phyloP scores from a whole-genome alignment of 2,329 filamentous ascomycete species.

The Pyrenochaeta sp. region DNA sequence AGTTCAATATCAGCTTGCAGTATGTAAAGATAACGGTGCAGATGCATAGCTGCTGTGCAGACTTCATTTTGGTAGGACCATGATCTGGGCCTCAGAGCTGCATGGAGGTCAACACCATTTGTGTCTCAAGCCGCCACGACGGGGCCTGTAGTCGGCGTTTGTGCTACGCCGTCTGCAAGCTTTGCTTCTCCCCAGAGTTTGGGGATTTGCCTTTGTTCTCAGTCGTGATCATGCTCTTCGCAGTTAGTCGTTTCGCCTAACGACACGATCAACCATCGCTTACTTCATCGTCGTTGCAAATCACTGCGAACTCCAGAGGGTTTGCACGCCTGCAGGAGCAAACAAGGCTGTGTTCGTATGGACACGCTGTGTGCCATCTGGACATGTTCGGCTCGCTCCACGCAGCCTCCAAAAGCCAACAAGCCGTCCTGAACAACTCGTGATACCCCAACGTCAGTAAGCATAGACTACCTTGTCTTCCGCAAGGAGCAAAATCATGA shows the following conservation, averaged over 20 bases:
- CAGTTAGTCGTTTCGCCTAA: neutral
- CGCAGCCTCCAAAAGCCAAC: neutral
- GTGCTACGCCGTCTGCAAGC: conserved; percentile 15
- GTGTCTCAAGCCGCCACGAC: conserved; percentile 22
- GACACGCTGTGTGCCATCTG: conserved; percentile 9
- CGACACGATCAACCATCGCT: conserved; percentile 14
- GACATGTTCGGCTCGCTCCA: conserved; percentile 18
- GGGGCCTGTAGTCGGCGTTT: conserved; percentile 9
- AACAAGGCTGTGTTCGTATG: conserved; percentile 6
- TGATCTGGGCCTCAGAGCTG: conserved; percentile 16
- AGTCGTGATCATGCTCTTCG: neutral
- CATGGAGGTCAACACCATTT: conserved; percentile 14
- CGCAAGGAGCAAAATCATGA: conserved; percentile 20
- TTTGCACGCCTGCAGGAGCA: conserved; percentile 10
- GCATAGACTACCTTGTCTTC: conserved; percentile 21
- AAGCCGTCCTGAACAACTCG: neutral
- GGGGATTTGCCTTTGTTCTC: conserved; percentile 9
- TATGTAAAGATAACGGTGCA: conserved; percentile 17
- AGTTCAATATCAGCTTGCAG: neutral
- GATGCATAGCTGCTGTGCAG: conserved; percentile 9
- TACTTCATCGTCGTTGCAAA: conserved; percentile 8
- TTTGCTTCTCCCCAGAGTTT: conserved; percentile 7
- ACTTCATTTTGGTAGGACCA: conserved; percentile 8
- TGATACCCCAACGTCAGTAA: conserved; percentile 21
- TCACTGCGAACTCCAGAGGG: conserved; percentile 5